Conservation (phyloP, 805 yeast species). For the Grigorovia humatica region DNA sequence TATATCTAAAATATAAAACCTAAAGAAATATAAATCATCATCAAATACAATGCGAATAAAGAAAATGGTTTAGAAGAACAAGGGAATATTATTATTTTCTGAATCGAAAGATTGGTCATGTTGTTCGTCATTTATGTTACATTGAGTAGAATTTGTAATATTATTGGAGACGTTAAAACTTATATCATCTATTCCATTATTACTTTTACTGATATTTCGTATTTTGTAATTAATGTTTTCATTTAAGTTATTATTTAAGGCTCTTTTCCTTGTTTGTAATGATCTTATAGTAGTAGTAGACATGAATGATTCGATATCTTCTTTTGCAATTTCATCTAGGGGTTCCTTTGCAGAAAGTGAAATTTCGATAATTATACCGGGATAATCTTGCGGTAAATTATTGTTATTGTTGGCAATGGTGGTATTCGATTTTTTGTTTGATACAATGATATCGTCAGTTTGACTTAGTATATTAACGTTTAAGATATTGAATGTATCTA, state of each 20-base stretch:
- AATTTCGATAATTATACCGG: constrained; percentile 34
- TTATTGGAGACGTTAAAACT: not conserved
- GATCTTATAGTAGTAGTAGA: constrained; percentile 6
- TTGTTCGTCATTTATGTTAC: not conserved
- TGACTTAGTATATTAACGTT: constrained; percentile 38
- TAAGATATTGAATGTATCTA: constrained; percentile 41
- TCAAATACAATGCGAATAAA: not conserved
- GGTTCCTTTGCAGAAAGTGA: constrained; percentile 29
- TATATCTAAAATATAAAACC: not conserved
- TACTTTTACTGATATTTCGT: not conserved
- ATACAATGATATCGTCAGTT: constrained; percentile 20
- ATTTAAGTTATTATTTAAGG: not conserved
- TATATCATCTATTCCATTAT: not conserved
- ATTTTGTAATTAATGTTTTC: no score
- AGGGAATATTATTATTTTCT: not conserved
- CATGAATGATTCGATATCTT: constrained; percentile 22
- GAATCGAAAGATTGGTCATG: not conserved
- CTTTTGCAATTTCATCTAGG: constrained; percentile 14
- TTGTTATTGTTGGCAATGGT: constrained; percentile 2
- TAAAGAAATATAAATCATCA: not conserved
- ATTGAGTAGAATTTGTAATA: no score
- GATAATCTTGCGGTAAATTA: constrained; percentile 27
- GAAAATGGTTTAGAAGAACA: not conserved
- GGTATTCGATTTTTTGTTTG: constrained; percentile 17
- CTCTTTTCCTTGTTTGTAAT: not conserved